phyloP scores from a whole-genome alignment of 371 early-diverging fungal species.

The Neoconidiobolus thromboides region DNA sequence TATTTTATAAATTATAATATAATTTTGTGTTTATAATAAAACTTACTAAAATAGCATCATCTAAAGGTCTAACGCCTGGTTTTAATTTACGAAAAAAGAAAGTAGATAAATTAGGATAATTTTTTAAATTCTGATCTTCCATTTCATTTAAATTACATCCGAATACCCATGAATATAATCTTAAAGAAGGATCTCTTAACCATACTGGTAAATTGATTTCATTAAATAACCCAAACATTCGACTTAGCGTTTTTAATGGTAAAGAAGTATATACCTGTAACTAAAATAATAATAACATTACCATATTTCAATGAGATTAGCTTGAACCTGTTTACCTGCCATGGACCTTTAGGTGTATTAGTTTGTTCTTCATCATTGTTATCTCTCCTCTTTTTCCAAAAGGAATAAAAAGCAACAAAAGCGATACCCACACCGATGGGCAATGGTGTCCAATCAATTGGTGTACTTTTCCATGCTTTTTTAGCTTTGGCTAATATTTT shows the following conservation, averaged over 20 bases:
- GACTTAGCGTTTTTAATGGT: conserved; percentile 71
- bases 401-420: conserved; percentile 38
- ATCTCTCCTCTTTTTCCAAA: conserved; percentile 26
- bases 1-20: neutral
- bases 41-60: conserved; percentile 38
- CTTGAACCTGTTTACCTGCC: conserved; percentile 40
- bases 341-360: conserved; percentile 45
- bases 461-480: conserved; percentile 30
- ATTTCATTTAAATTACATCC: conserved; percentile 87
- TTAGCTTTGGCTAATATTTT: conserved; percentile 6
- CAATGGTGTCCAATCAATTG: conserved; percentile 51
- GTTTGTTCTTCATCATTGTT: conserved; percentile 11
- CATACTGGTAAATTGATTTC: conserved; percentile 53
- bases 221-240: conserved; percentile 75
- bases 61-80: conserved; percentile 53
- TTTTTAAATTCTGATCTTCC: conserved; percentile 51
- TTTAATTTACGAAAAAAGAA: conserved; percentile 85
- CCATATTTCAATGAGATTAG: neutral
- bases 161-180: conserved; percentile 62
- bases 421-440: conserved; percentile 61
- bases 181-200: conserved; percentile 56
- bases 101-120: conserved; percentile 62
- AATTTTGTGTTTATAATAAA: neutral
- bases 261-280: conserved; percentile 67
- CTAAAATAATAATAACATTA: conserved; percentile 15